Evolutionary conservation across 1,284 basidiomycete genomes (phyloP).

Genomic region (Schizophyllum amplum): DNA sequence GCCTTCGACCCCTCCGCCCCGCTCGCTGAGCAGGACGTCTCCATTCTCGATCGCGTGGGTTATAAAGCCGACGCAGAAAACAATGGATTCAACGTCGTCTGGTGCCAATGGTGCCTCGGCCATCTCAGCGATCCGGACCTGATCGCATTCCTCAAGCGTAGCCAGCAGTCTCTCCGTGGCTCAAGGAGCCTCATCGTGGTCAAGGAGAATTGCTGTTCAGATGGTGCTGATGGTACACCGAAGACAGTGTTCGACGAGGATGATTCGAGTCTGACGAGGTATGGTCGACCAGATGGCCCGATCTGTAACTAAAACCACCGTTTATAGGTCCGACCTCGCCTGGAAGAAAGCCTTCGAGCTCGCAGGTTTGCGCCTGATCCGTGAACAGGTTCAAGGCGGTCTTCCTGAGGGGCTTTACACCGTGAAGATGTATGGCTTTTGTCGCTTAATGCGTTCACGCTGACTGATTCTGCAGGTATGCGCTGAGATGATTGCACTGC

Average conservation of each 20-base stretch:
- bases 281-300: conserved; percentile 3
- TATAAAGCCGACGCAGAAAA: conserved; percentile 35
- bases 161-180: conserved; percentile 47
- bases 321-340: conserved; percentile 66
- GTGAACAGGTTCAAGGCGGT: conserved; percentile 70
- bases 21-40: conserved; percentile 28
- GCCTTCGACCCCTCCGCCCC: conserved; percentile 60
- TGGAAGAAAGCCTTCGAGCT: conserved; percentile 71
- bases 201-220: conserved; percentile 85
- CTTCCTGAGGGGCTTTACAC: conserved; percentile 73
- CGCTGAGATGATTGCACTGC: conserved; percentile 29
- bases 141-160: conserved; percentile 63
- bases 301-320: background rate
- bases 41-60: conserved; percentile 51
- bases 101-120: conserved; percentile 96
- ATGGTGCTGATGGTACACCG: conserved; percentile 43
- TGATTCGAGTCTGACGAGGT: conserved; percentile 88
- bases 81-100: conserved; percentile 70
- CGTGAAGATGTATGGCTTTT: conserved; percentile 71
- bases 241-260: conserved; percentile 72
- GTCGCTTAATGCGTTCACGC: too few species aligned
- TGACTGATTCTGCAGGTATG: conserved; percentile 40
- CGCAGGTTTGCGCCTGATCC: conserved; percentile 61
- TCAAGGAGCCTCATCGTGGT: conserved; percentile 65
- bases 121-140: conserved; percentile 77